Percentiles rank a stretch among this genome's conserved stretches.
Conservation (phyloP, 441 rosid genomes). For the Populus hybrid region DNA sequence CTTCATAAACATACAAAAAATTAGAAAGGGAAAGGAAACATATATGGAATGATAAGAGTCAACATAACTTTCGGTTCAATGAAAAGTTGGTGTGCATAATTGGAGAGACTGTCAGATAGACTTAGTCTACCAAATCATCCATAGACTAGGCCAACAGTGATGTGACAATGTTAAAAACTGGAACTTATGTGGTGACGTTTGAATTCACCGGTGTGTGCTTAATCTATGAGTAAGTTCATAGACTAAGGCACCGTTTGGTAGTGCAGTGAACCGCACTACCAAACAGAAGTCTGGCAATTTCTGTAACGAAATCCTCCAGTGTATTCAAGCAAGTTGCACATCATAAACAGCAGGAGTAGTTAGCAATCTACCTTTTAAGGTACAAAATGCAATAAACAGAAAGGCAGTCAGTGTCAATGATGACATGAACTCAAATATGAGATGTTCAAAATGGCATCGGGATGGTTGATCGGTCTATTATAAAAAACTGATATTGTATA, state of each 20-base stretch:
- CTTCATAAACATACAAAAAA: not conserved
- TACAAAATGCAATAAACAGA: not conserved
- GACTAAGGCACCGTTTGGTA: not conserved
- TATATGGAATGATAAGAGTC: not conserved
- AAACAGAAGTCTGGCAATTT: not conserved
- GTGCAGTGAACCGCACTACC: not conserved
- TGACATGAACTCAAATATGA: not conserved
- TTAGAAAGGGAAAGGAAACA: not conserved
- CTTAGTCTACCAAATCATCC: not conserved
- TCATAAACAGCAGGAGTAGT: not conserved
- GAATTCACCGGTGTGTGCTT: not conserved
- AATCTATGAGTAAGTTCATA: not conserved
- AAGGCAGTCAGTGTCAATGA: not conserved
- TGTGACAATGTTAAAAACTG: not conserved
- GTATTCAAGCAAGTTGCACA: not conserved
- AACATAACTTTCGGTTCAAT: not conserved
- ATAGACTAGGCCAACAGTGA: not conserved
- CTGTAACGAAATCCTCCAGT: not conserved
- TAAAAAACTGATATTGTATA: not conserved
- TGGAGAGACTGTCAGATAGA: not conserved
- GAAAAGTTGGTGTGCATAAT: not conserved
- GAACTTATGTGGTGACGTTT: not conserved
- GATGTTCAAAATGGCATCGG: not conserved
- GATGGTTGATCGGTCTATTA: not conserved
- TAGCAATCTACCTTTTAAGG: not conserved